Evolutionary conservation across 805 yeast genomes (phyloP).

Genomic region (Pichia kluyveri): DNA sequence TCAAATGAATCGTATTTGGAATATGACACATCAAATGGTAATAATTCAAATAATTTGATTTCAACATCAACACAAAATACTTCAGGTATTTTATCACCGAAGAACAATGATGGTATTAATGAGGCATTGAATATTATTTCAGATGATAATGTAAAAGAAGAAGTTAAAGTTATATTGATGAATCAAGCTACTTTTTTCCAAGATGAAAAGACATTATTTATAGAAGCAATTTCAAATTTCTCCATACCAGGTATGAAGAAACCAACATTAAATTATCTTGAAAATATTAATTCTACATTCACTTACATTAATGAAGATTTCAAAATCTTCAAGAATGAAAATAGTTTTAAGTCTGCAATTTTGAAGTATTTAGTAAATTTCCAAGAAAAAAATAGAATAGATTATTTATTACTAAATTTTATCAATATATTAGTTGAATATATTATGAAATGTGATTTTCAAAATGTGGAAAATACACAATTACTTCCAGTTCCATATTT

Average conservation of each 20-base stretch:
- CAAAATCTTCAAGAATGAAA: slow-evolving; percentile 20
- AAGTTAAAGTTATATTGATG: slow-evolving; percentile 16
- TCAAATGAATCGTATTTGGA: background rate
- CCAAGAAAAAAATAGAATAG: slow-evolving; percentile 38
- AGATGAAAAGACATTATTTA: slow-evolving; percentile 31
- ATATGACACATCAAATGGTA: background rate
- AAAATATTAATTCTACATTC: slow-evolving; percentile 26
- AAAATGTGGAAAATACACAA: slow-evolving; percentile 3
- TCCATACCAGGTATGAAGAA: slow-evolving; percentile 27
- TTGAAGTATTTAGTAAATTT: slow-evolving; percentile 34
- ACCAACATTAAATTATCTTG: slow-evolving; percentile 27
- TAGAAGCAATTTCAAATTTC: slow-evolving; percentile 27
- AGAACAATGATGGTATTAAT: background rate
- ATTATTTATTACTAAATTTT: slow-evolving; percentile 37
- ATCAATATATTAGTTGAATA: slow-evolving; percentile 27
- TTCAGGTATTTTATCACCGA: background rate
- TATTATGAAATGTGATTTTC: slow-evolving; percentile 13
- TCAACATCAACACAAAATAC: slow-evolving; percentile 4
- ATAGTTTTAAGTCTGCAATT: slow-evolving; percentile 26
- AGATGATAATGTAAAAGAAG: background rate
- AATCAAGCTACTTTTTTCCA: slow-evolving; percentile 26
- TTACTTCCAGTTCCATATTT: slow-evolving; percentile 50
- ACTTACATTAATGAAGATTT: slow-evolving; percentile 19
- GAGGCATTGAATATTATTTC: background rate
- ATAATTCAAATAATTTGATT: background rate